A percentile compares a stretch with the other conserved stretches of the same genome.
phyloP scores from a whole-genome alignment of 768 basidiomycete genomes.

The Flagelloscypha sp. region DNA sequence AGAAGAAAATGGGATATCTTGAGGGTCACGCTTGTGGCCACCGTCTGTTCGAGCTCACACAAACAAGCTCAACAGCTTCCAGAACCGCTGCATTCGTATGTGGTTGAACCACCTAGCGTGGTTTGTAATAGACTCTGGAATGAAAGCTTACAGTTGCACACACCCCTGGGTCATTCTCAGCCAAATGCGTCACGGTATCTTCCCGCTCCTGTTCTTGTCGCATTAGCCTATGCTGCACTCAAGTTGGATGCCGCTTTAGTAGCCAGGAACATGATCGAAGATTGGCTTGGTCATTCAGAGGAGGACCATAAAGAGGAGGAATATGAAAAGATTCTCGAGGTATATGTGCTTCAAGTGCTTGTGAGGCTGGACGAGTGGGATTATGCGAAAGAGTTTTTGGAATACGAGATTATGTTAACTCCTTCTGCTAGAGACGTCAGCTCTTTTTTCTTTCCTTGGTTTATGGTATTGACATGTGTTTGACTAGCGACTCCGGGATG shows the following conservation, averaged over 20 bases:
- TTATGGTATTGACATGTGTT: slow-evolving; percentile 3
- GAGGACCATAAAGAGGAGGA: slow-evolving; percentile 35
- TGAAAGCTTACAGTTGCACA: no score
- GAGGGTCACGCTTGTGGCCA: slow-evolving; percentile 74
- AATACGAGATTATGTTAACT: slow-evolving; percentile 61
- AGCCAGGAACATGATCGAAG: slow-evolving; percentile 61
- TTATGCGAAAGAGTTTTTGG: slow-evolving; percentile 67
- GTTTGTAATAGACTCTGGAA: no score
- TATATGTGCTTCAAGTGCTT: slow-evolving; percentile 68
- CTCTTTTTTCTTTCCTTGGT: slow-evolving; percentile 7
- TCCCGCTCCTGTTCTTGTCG: slow-evolving; percentile 61
- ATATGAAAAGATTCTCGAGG: slow-evolving; percentile 67
- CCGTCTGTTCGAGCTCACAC: no score
- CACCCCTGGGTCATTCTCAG: no score
- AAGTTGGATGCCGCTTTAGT: slow-evolving; percentile 55
- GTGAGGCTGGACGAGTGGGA: slow-evolving; percentile 74
- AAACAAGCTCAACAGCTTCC: no score
- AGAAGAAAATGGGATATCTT: slow-evolving; percentile 85
- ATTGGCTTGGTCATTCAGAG: slow-evolving; percentile 62
- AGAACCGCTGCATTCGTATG: no score
- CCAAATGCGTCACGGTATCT: no score
- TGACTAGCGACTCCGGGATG: slow-evolving; percentile 27
- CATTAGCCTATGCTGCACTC: slow-evolving; percentile 61
- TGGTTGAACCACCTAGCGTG: no score
- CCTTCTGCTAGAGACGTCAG: slow-evolving; percentile 44